Base-by-base conservation (phyloP, 2,329 filamentous ascomycete species). In the Trichoderma koningii region DNA sequence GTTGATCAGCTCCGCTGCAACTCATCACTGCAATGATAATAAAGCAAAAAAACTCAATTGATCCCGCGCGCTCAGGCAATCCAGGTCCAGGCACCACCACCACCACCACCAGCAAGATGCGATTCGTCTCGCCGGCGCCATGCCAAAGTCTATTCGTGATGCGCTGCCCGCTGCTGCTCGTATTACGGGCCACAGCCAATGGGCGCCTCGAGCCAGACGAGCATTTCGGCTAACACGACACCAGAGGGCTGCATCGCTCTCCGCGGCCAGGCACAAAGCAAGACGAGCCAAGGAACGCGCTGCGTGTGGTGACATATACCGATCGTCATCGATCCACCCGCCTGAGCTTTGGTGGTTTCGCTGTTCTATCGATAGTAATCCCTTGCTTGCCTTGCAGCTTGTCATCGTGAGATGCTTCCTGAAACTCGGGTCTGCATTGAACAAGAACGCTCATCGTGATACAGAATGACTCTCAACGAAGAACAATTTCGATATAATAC, bases 321-420 rank as follows among this genome's bases (percentile, higher is more conserved):
- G 51, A 63, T 63, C 61, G 61, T 63, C 61, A 63, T 55, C 14
- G 50, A 21, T 55, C 61, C 61, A 63, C 61, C 19, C n/a, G 5
- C 23, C 28, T 45, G 28, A 23, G 55, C 34, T 23, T 30, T 10
- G 17, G 42, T 51, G 28, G 21, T 30, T 30, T 28, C n/a, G 26
- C 28, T n/a, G 34, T 53, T 62, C 59, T 52, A 53, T 23, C 21
- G 21, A 34, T 34, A 53, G 23, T 62, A 62, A 34, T 9, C 9
- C 30, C 30, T 34, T 34, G 30, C 30, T 38, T 38, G 34, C 5
- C 10, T 38, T 38, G 10, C 34, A 14, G 34, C 12, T 14, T 38
- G 34, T 14, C 14, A 14, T 38, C 34, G 34, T 38, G 34, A 38
- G 34, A 38, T 34, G 30, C 30, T 12, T 9, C 30, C 30, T 34